Evolutionary conservation across 2,329 filamentous ascomycete genomes (phyloP), one percentile per base, ranked within the genome.

Genomic region (Botrytis aclada): DNA sequence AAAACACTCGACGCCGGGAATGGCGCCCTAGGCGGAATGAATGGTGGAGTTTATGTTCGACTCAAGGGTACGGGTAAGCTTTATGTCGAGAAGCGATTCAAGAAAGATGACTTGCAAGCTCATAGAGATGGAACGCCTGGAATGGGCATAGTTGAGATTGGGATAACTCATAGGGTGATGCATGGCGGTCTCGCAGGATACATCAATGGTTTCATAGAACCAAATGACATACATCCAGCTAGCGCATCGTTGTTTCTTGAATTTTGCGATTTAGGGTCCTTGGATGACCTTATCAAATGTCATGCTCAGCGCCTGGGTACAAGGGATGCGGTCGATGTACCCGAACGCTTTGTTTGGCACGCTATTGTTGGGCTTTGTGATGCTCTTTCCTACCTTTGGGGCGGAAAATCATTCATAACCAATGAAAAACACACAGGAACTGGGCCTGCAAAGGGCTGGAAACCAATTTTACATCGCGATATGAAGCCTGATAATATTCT

Each of bases 401-500:
- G 70, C 25, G 75, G 78, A 41, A 51, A 61, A 58, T 74, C 70
- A 29, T 51, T 76, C 18, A 47, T 62, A 56, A 47, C 66, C 12
- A 60, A 75, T 16, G 51, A 20, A 22, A 62, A 74, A 8, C 70
- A 74, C 29, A 32, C 32, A 39, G 34, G 32, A 12, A 29, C 61
- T 22, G 32, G 60, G 16, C 34, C 63, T 25, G 64, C 62, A 32
- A 56, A 66, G 2, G 45, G 64, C 25, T 80, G 79, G 79, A 64
- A 74, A n/a, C 76, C 79, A 7, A 72, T 80, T 8, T 29, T 80
- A 10, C 79, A 80, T 67, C 74, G 79, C 14, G 79, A 80, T 63
- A 75, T 80, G 63, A 80, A 80, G 64, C 78, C 79, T 22, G 79
- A 80, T 62, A 80, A 80, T 62, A 72, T 80, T 16, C 73, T 80